Percentiles rank a stretch among this genome's conserved stretches.
Conservation (phyloP, 352 stramenopile species). For the Thraustochytrium sp. region DNA sequence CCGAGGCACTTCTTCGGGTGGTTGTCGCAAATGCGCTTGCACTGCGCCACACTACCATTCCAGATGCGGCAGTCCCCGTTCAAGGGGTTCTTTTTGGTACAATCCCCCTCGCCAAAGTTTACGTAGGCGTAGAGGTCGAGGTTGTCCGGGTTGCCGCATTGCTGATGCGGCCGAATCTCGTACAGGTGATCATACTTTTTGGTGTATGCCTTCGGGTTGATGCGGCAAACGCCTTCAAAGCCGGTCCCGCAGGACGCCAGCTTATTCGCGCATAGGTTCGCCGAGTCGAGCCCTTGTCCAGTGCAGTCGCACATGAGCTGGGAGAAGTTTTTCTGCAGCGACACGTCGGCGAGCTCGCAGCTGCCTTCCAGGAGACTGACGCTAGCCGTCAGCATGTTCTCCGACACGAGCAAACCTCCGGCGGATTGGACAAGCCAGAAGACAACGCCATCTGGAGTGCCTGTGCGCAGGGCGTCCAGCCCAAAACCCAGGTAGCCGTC, state of each 20-base stretch:
- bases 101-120: background rate
- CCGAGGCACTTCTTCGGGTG: background rate
- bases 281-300: background rate
- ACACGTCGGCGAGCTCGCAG: background rate
- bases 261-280: background rate
- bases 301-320: background rate
- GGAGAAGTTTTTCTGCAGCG: background rate
- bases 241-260: background rate
- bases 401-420: too few species aligned
- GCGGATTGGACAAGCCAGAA: background rate
- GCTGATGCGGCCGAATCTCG: background rate
- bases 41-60: background rate
- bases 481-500: slow-evolving; percentile 30
- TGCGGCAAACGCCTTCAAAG: background rate
- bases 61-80: background rate
- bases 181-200: too few species aligned
- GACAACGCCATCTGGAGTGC: background rate
- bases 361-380: background rate
- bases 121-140: background rate
- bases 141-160: background rate
- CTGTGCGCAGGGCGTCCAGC: background rate
- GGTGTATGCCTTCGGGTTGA: background rate
- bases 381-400: background rate
- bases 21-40: slow-evolving; percentile 12
- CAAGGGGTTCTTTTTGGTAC: background rate